Evolutionary conservation across 2,329 filamentous ascomycete species (phyloP), one percentile per base, ranked within the genome.

Genomic region (Pyrenochaeta sp.): DNA sequence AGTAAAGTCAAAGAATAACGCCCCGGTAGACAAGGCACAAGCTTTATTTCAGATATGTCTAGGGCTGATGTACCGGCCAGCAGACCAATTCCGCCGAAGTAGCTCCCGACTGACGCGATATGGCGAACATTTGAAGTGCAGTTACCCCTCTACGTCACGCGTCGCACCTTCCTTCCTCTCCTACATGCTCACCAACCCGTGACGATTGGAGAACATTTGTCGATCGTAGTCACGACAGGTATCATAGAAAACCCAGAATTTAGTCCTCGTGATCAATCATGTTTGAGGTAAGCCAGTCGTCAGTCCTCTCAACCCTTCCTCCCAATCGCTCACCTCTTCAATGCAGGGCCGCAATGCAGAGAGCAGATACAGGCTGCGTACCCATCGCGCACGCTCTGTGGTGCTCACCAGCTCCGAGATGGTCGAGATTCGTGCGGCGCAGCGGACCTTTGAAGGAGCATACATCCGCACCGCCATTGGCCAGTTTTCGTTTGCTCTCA

Each of bases 391-490:
- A 30, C 84, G 88, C 49, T 92, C 88, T 17, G 88, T 96, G 21
- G 78, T 94, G 17, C 80, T 96, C 48, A 95, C 90, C 3, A 79
- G 85, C 17, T 81, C 88, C 58, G 93, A 96, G 72, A 86, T 99
- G 29, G 89, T 96, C 53, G 94, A 97, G 74, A 88, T 97, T 56
- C 89, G 94, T 53, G 94, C 94, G 9, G 90, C 93, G 8, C 94
- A 99, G 70, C 85, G 94, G 41, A 99, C 94, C 2, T 99, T 97
- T 62, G 94, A 99, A 73, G 94, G 94, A 15, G 94, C 94, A 15
- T 99, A 97, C 73, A 88, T 96, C 65, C 89, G 94, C 49, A 99
- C 94, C 0, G 92, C 93, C 3, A 83, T 99, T 14, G 90, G 89
- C 3, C 92, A 97, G 66, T 97, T 97, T 77, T 93, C 89, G 43